Evolutionary conservation across 148 eudicot genomes (phyloP), one percentile per base, ranked within the genome.

Genomic region (Vaccinium myrtillus): DNA sequence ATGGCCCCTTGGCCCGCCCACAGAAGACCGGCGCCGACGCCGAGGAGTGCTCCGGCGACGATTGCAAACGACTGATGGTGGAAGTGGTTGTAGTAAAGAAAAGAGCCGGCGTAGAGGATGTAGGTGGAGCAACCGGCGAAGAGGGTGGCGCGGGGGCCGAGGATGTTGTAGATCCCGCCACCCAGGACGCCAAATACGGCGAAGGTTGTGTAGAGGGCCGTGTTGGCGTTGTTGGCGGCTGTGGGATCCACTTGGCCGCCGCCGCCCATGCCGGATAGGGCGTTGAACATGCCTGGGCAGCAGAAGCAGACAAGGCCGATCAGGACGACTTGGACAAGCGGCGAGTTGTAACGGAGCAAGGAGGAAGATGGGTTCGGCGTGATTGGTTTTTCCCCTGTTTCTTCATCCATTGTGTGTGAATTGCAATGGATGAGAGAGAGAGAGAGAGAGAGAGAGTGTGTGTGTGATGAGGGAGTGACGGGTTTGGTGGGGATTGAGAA

Each of bases 1-100:
- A 97, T 97, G 1, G 98, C 99, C 0, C 99, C 99, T 49, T 97
- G 98, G 16, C 96, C 92, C 11, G 98, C 96, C 99, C 98, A 97
- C n/a, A 97, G 90, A 2, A 97, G 88, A 1, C 99, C 98, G 18
- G 98, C 98, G 12, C 99, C 99, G 56, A 93, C 46, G 23, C 99
- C 98, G 50, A 95, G 90, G 2, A 93, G 18, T 5, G 91, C 98
- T 12, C 99, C 99, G 58, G 98, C 88, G 48, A 87, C 86, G 32
- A 97, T 78, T 11, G 90, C 95, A 85, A 97, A 97, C 4, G 83
- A 77, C 74, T 95, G 98, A 73, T 82, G 89, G 12, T 90, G 86
- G 73, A 90, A 87, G 55, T 95, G 99, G 55, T 97, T 97, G 87
- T 97, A 97, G 80, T 93, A 79, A 15, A 95, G 84, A 80, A 95